Base-by-base conservation (phyloP, 306 rosid genomes). In the Vachellia collinsii region DNA sequence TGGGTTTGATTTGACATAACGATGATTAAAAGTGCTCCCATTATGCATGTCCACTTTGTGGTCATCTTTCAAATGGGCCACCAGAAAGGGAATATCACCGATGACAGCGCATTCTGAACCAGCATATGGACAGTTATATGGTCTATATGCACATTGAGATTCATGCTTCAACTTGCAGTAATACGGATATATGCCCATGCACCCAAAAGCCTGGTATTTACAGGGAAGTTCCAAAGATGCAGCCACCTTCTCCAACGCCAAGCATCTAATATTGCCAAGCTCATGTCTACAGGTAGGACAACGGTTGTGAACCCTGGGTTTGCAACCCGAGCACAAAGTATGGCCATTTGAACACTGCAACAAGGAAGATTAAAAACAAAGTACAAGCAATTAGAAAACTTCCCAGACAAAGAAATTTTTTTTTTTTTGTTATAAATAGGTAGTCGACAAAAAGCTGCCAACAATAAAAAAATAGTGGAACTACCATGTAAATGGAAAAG, bases 21-120 rank as follows among this genome's bases (percentile, higher is more conserved):
- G 97, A 84, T 94, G 98, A 85, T 94, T 94, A 82, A 94, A 94
- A 73, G 98, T 92, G 89, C 97, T 89, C 44, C 98, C 98, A 83
- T 37, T 87, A 85, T 94, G 98, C 98, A 94, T 94, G 87, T 94
- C 98, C 77, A 94, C 98, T 81, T 94, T 94, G 89, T 94, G 97
- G 81, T 94, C 94, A 8, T 92, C 97, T 86, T 90, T 89, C 74
- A 92, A 87, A 85, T 94, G 98, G 63, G 91, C 83, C 79, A 94
- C 98, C 68, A 94, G 76, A 85, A 74, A 87, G 51, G 97, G 92
- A 75, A 94, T 94, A 83, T 94, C 98, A 78, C 97, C 98, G 58
- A 88, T 67, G 63, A 87, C 84, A 0, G 88, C 68, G 89, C 98
- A 94, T 81, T 92, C 97, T 50, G 98, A 94, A 68, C 98, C 98